These are phyloP conservation scores for Apiospora malaysiana DNA, from an alignment of 2,329 filamentous ascomycete genomes.

Conservation along the genomic window DNA sequence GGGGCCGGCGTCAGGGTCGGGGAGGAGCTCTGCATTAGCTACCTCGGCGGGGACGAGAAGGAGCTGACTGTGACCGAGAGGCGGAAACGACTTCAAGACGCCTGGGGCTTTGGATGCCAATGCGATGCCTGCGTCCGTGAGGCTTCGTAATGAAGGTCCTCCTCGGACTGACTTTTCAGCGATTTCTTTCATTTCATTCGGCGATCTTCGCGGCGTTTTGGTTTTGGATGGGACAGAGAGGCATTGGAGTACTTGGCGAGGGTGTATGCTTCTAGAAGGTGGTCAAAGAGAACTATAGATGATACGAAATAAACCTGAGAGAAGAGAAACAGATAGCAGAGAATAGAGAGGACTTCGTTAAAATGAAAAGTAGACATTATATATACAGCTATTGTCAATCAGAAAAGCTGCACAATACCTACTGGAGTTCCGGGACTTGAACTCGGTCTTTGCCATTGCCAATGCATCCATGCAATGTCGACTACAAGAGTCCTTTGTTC, in stretches of 20 bases:
- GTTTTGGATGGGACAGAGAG: background rate
- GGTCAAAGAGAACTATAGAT: background rate
- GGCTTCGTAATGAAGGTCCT: too few relatives aligned
- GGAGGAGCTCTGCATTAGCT: conserved; percentile 23
- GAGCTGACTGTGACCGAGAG: conserved; percentile 8
- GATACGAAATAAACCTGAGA: background rate
- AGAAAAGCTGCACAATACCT: background rate
- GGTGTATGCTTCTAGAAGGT: background rate
- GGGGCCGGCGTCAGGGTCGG: background rate
- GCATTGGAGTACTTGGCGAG: background rate
- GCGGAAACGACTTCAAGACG: conserved; percentile 6
- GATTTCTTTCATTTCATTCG: background rate
- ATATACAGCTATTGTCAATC: background rate
- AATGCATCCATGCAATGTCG: too few relatives aligned
- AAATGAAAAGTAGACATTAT: background rate
- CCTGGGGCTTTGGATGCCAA: conserved; percentile 16
- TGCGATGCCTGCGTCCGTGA: conserved; percentile 13
- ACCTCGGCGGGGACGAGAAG: conserved; percentile 19
- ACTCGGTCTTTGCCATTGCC: too few relatives aligned
- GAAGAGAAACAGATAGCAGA: background rate
- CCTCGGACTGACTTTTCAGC: background rate
- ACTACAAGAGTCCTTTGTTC: too few relatives aligned
- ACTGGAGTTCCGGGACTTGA: background rate
- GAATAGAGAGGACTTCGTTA: background rate
- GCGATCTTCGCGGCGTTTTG: background rate